Conservation (phyloP, 164 flowering plant species). For the Magnolia changhungtana region DNA sequence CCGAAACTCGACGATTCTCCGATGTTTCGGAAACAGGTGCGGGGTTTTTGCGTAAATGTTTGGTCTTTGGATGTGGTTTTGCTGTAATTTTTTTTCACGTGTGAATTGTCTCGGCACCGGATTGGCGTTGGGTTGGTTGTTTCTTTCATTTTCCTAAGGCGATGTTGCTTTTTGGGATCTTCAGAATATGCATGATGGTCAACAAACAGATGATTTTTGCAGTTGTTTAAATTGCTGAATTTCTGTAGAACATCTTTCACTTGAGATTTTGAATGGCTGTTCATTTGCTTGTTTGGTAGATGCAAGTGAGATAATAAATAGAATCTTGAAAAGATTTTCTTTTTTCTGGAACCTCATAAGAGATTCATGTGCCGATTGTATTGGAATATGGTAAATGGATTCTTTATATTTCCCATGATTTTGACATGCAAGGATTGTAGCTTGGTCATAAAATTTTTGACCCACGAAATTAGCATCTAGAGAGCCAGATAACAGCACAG, state of each 20-base stretch:
- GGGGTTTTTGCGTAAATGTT: not conserved
- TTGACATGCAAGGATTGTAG: too few relatives aligned
- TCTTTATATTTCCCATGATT: too few relatives aligned
- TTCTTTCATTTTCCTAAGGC: too few relatives aligned
- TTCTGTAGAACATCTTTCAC: not conserved
- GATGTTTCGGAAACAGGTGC: conserved; percentile 97
- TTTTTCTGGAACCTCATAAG: not conserved
- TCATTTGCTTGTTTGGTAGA: not conserved
- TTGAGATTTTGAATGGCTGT: not conserved
- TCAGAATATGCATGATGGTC: not conserved
- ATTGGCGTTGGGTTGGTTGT: too few relatives aligned
- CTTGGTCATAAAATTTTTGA: too few relatives aligned
- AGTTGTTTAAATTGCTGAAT: not conserved
- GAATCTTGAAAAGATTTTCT: not conserved
- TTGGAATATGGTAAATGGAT: too few relatives aligned
- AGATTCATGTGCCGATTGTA: not conserved
- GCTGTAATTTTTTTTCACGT: too few relatives aligned
- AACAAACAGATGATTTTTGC: not conserved
- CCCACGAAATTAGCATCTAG: too few relatives aligned
- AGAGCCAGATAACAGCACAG: too few relatives aligned
- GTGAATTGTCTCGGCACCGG: too few relatives aligned
- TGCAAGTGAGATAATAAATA: not conserved
- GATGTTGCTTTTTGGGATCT: too few relatives aligned
- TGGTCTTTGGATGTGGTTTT: too few relatives aligned
- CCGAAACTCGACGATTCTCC: conserved; percentile 98